Evolutionary conservation across 2,329 filamentous ascomycete genomes (phyloP), one percentile per base, ranked within the genome.

Genomic region (Colletotrichum tropicicola): DNA sequence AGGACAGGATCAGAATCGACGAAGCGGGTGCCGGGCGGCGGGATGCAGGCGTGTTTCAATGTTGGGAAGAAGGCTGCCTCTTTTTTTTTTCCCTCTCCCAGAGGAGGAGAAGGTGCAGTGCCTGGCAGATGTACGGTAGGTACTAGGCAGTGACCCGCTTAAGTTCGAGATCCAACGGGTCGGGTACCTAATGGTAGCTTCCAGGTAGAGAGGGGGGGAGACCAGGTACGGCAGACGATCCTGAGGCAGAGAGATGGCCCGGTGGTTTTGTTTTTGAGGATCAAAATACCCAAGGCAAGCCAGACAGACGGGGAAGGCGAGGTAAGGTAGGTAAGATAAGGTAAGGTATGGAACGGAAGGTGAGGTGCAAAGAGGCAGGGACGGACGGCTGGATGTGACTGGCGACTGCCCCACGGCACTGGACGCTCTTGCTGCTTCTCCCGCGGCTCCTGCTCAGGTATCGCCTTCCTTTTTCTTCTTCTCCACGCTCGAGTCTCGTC

Each of bases 11-110:
- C 52, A 59, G 47, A 30, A 17, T 45, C 17, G 53, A 45, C 41
- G 59, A 12, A 32, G 63, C 28, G 37, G 37, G 23, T 51, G 62
- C 51, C 52, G 48, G 52, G 59, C 32, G 43, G 48, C 39, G 57
- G 43, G 49, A 49, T 55, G 61, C 54, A 48, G 43, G 54, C 57
- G 56, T 59, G 56, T 43, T 65, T 63, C 62, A 65, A 61, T 61
- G 57, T 45, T 61, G 48, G 44, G 56, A 58, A 59, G 47, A 59
- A 61, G 57, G 21, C 63, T 70, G 66, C 69, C 67, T 69, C 52
- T 70, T 66, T 71, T 72, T 70, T 69, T 70, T 71, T 73, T 70
- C 17, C 13, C 15, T 23, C 41, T 35, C 25, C 41, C 35, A 45
- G 44, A 15, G 27, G 28, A 35, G 41, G 25, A 30, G 54, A 17